These are phyloP conservation scores for Saposhnikovia divaricata DNA, from an alignment of 129 eudicot genomes.

Conservation along the genomic window DNA sequence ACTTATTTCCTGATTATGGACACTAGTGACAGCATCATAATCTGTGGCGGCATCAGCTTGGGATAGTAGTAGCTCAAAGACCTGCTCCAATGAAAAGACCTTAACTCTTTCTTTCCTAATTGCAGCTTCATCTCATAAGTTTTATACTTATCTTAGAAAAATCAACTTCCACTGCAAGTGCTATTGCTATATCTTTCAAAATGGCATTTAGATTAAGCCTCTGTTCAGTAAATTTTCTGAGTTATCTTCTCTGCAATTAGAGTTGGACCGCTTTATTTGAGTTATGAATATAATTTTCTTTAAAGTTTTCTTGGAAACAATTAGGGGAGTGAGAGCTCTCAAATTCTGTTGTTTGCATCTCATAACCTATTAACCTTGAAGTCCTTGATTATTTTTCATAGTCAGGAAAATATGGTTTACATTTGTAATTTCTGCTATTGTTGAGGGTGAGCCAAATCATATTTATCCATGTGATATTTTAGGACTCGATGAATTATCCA, in stretches of 20 bases:
- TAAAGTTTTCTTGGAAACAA: too few relatives aligned
- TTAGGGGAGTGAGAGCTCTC: constrained; percentile 30
- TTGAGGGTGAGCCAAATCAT: constrained; percentile 28
- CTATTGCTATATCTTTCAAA: constrained; percentile 42
- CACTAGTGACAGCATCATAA: neutral
- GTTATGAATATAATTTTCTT: too few relatives aligned
- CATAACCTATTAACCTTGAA: constrained; percentile 28
- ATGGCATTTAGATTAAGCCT: constrained; percentile 37
- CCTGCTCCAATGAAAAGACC: constrained; percentile 43
- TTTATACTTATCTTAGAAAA: constrained; percentile 41
- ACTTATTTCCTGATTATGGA: too few relatives aligned
- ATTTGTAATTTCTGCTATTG: too few relatives aligned
- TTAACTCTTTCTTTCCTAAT: constrained; percentile 51
- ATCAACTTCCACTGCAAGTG: constrained; percentile 40
- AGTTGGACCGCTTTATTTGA: neutral
- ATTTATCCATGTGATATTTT: neutral
- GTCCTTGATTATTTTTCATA: constrained; percentile 7
- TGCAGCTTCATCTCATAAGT: neutral
- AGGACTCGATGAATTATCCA: neutral
- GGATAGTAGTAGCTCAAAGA: constrained; percentile 48
- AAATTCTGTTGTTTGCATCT: constrained; percentile 54
- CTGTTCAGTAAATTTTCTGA: constrained; percentile 35
- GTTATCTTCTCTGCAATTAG: constrained; percentile 32
- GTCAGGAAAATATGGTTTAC: too few relatives aligned
- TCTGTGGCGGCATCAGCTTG: constrained; percentile 62